Evolutionary conservation across 495 filamentous ascomycete genomes (phyloP).

Genomic region (Friedmanniomyces endolithicus): DNA sequence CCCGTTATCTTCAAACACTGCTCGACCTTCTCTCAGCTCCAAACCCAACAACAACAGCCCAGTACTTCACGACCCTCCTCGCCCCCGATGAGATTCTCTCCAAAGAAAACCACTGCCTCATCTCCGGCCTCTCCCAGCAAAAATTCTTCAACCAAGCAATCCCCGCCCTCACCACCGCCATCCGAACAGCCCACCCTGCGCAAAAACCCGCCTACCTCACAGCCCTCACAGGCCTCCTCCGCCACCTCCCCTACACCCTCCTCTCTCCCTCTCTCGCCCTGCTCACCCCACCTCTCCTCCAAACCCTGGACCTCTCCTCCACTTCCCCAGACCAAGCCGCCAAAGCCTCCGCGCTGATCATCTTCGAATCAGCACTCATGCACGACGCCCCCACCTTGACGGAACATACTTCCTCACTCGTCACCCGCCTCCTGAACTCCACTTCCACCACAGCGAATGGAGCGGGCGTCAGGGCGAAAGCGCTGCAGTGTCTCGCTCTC

Average conservation of each 20-base stretch:
- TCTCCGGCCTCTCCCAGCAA: conserved; percentile 54
- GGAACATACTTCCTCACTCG: conserved; percentile 48
- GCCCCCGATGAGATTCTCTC: conserved; percentile 53
- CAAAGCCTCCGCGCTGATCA: conserved; percentile 51
- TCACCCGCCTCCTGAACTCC: conserved; percentile 43
- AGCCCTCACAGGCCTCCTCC: conserved; percentile 53
- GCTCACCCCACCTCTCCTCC: conserved; percentile 55
- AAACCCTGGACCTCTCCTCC: conserved; percentile 52
- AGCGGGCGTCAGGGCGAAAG: conserved; percentile 38
- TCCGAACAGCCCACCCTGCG: conserved; percentile 38
- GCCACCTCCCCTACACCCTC: conserved; percentile 45
- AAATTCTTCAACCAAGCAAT: conserved; percentile 50
- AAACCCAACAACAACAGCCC: conserved; percentile 35
- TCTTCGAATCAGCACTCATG: conserved; percentile 45
- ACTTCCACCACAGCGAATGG: conserved; percentile 26
- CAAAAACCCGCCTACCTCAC: conserved; percentile 52
- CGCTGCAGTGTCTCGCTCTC: conserved; percentile 44
- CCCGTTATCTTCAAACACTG: conserved; percentile 39
- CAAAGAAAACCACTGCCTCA: conserved; percentile 48
- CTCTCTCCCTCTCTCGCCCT: conserved; percentile 47
- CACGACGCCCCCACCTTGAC: conserved; percentile 45
- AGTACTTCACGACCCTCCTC: conserved; percentile 49
- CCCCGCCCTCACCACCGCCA: conserved; percentile 44
- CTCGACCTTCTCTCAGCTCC: conserved; percentile 43
- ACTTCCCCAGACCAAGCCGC: conserved; percentile 34